Conservation (phyloP, 192 early-diverging fungal species). For the Cetraspora pellucida region DNA sequence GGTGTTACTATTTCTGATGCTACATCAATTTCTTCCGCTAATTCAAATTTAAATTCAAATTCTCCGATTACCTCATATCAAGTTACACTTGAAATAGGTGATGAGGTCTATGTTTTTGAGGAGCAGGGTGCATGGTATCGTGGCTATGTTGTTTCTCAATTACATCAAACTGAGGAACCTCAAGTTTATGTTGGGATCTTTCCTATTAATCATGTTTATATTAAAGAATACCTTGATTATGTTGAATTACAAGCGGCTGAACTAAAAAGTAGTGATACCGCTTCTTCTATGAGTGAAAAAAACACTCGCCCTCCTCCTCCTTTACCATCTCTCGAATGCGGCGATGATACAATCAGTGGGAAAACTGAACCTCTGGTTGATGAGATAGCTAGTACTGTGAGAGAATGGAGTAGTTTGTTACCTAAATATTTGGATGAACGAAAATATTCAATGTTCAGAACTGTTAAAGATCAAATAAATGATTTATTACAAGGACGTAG, state of each 20-base stretch:
- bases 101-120: constrained; percentile 61
- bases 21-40: constrained; percentile 23
- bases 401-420: constrained; percentile 62
- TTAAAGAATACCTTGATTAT: constrained; percentile 49
- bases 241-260: constrained; percentile 9
- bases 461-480: constrained; percentile 58
- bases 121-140: constrained; percentile 60
- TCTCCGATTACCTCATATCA: constrained; percentile 13
- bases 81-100: constrained; percentile 53
- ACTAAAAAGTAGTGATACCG: neutral
- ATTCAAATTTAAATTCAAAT: neutral
- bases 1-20: neutral
- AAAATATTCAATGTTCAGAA: constrained; percentile 55
- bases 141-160: constrained; percentile 59
- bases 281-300: neutral
- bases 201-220: constrained; percentile 56
- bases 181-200: constrained; percentile 54
- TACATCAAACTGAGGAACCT: constrained; percentile 43
- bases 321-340: constrained; percentile 45
- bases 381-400: constrained; percentile 63
- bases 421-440: constrained; percentile 55
- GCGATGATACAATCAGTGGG: constrained; percentile 57
- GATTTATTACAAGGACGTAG: constrained; percentile 61
- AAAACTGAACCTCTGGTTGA: constrained; percentile 63
- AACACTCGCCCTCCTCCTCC: constrained; percentile 38